Evolutionary conservation across 108 stramenopile species (phyloP).

Genomic region (Nitzschia inconspicua): DNA sequence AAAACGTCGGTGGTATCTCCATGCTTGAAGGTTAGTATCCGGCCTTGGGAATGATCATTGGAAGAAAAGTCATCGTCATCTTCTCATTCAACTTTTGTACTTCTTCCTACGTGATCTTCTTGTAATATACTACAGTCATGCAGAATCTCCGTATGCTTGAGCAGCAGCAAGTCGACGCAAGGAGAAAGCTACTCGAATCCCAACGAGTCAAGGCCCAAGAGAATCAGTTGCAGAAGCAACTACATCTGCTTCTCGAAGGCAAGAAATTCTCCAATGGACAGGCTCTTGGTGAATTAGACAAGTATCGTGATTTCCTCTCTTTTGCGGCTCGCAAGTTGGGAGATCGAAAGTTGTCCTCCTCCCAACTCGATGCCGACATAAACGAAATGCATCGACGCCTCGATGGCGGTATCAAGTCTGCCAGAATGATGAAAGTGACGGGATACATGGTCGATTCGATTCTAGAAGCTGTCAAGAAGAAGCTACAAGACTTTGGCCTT

Average conservation of each 20-base stretch:
- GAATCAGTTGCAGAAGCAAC: conserved; percentile 39
- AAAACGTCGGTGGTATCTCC: conserved; percentile 7
- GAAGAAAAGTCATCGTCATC: not conserved
- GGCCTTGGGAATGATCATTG: not conserved
- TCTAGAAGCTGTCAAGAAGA: conserved; percentile 38
- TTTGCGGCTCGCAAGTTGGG: conserved; percentile 48
- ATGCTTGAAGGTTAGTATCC: conserved; percentile 29
- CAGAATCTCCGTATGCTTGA: conserved; percentile 78
- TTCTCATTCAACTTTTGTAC: not conserved
- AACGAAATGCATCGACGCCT: conserved; percentile 57
- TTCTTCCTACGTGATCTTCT: not conserved
- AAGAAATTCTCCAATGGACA: conserved; percentile 75
- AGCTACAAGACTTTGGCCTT: conserved; percentile 24
- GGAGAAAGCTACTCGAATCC: conserved; percentile 56
- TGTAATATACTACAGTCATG: conserved; percentile 39
- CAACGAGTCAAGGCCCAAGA: conserved; percentile 54
- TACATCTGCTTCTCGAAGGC: conserved; percentile 56
- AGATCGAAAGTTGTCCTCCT: conserved; percentile 30
- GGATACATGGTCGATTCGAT: conserved; percentile 46
- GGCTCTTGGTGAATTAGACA: conserved; percentile 50
- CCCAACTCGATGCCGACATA: conserved; percentile 37
- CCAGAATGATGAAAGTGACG: conserved; percentile 31
- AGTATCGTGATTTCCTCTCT: conserved; percentile 51
- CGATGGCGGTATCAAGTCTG: conserved; percentile 45
- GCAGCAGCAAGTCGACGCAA: conserved; percentile 78